These are phyloP conservation scores for Ophiostoma himal-ulmi DNA, from an alignment of 2,329 filamentous ascomycete genomes.

Conservation along the genomic window DNA sequence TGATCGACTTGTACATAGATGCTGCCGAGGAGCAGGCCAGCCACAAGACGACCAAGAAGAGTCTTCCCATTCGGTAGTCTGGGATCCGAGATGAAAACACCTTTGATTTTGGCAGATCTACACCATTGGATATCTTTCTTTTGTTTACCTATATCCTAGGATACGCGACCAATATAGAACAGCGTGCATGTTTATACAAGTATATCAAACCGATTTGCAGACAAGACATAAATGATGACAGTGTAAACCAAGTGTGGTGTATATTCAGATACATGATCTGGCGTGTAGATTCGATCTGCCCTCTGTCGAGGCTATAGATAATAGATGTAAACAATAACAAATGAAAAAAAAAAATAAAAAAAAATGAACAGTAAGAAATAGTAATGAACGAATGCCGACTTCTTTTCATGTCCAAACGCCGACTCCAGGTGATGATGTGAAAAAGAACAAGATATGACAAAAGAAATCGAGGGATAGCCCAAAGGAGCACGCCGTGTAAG, in stretches of 20 bases:
- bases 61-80: constrained; percentile 12
- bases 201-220: not conserved
- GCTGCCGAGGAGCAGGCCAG: constrained; percentile 53
- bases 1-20: constrained; percentile 96
- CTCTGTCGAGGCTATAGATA: not conserved
- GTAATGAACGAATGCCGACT: not conserved
- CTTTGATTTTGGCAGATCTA: no score
- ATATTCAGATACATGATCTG: not conserved
- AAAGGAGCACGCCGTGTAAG: not conserved
- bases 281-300: not conserved
- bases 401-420: constrained; percentile 13
- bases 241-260: not conserved
- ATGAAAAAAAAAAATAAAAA: constrained; percentile 7
- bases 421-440: not conserved
- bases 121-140: not conserved
- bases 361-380: not conserved
- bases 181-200: not conserved
- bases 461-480: not conserved
- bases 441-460: not conserved
- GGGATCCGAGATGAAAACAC: no score
- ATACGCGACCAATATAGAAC: not conserved
- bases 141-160: not conserved
- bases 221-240: not conserved
- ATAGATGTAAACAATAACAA: not conserved
- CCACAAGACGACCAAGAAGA: constrained; percentile 19